These are phyloP conservation scores for Wallemia mellicola DNA, from an alignment of 1,284 basidiomycete genomes.

Conservation along the genomic window DNA sequence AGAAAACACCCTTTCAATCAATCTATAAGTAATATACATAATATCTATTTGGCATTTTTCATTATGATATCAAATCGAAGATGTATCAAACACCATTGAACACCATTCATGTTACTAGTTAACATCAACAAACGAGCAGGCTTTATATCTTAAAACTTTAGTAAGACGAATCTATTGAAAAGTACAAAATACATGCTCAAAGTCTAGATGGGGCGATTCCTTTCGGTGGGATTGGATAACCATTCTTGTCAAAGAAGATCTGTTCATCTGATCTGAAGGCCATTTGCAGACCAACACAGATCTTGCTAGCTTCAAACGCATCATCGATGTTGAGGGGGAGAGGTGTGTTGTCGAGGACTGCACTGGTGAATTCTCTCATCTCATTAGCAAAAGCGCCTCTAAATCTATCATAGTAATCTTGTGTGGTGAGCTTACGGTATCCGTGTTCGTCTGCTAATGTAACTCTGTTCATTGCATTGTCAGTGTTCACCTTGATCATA, in stretches of 20 bases:
- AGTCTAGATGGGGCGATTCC: neutral
- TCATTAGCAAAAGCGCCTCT: slow-evolving; percentile 11
- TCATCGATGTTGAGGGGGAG: neutral
- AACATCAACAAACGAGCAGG: too few relatives aligned
- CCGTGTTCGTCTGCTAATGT: slow-evolving; percentile 10
- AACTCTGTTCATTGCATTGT: slow-evolving; percentile 8
- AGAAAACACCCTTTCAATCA: too few relatives aligned
- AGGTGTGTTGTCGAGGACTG: slow-evolving; percentile 7
- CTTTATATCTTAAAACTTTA: too few relatives aligned
- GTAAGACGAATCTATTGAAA: too few relatives aligned
- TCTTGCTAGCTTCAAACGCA: neutral
- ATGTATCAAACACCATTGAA: too few relatives aligned
- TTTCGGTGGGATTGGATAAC: neutral
- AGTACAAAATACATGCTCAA: too few relatives aligned
- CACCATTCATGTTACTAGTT: too few relatives aligned
- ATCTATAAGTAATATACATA: too few relatives aligned
- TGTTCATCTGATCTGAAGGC: neutral
- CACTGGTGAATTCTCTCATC: slow-evolving; percentile 5
- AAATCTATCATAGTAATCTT: slow-evolving; percentile 7
- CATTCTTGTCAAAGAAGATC: neutral
- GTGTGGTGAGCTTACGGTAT: slow-evolving; percentile 8
- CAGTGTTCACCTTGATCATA: slow-evolving; percentile 10
- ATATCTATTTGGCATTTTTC: too few relatives aligned
- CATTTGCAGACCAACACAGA: neutral
- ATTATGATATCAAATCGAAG: too few relatives aligned